phyloP scores from a whole-genome alignment of 306 rosid species.

The Fagus sylvatica region DNA sequence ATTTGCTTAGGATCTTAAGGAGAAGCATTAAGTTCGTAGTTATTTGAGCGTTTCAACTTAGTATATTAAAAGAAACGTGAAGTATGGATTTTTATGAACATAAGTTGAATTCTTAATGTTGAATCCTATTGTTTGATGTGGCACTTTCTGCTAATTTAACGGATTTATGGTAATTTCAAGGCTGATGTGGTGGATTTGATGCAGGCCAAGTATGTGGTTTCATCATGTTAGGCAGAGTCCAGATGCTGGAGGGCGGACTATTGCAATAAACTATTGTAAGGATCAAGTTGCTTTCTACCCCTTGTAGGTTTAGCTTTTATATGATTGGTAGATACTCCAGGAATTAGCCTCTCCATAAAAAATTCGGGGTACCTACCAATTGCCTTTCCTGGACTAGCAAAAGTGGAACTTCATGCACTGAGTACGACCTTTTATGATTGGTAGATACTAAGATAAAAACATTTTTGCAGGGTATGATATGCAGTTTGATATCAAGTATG shows the following conservation, averaged over 20 bases:
- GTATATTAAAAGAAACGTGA: constrained; percentile 3
- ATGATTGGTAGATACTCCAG: neutral
- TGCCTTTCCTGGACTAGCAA: no score
- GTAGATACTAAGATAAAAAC: constrained; percentile 19
- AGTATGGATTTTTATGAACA: neutral
- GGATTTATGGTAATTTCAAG: constrained; percentile 11
- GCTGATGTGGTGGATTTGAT: constrained; percentile 25
- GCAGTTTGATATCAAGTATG: constrained; percentile 84
- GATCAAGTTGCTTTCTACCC: constrained; percentile 3
- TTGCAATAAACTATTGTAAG: constrained; percentile 82
- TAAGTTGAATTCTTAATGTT: neutral
- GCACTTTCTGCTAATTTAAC: neutral
- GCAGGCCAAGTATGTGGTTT: constrained; percentile 97
- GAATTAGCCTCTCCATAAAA: no score
- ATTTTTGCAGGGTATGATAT: constrained; percentile 80
- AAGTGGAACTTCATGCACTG: no score
- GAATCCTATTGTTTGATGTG: neutral
- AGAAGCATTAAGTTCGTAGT: neutral
- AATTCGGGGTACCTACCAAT: no score
- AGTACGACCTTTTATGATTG: no score
- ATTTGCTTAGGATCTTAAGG: neutral
- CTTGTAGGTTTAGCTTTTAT: neutral
- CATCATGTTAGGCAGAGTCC: constrained; percentile 80
- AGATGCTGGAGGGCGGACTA: constrained; percentile 53
- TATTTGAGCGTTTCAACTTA: neutral